Evolutionary conservation across 2,329 filamentous ascomycete genomes (phyloP), one percentile per base, ranked within the genome.

Genomic region (Mycogone perniciosa): DNA sequence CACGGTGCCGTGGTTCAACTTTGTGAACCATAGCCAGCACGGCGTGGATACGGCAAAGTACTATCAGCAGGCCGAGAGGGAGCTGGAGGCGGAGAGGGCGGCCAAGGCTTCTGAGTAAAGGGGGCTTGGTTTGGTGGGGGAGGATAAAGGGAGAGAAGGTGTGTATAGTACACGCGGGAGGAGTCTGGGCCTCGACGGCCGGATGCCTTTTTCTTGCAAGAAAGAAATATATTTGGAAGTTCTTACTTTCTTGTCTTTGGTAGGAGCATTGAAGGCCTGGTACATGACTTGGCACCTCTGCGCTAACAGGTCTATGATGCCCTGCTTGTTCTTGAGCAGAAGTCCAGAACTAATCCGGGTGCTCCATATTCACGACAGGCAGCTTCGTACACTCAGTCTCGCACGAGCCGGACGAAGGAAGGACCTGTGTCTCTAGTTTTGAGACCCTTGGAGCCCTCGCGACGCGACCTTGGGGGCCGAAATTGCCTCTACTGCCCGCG

Each of bases 41-140:
- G 93, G 93, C 60, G 88, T 99, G 53, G 93, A 99, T 69, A 99
- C 93, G 31, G 90, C 92, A 58, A 99, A 99, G 76, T 99, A 99
- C 76, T 99, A 95, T 72, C 85, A 86, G 67, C 89, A 95, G 70
- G 93, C 93, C 6, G 93, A 99, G 77, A 79, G 85, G 68, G 93
- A 99, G 71, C 73, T 99, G 63, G 93, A 95, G 73, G 85, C 84
- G 37, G 90, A 95, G 76, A 52, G 55, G 46, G 46, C 43, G 44
- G 45, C 46, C 54, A 54, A 55, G 43, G 46, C 38, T 35, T 29
- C n/a, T 34, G 20, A 44, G 13, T 4, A 30, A 35, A 34, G 29
- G 44, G 13, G 11, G 30, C 5, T 33, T 26, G 43, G 31, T 2
- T 4, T 4, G 20, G 20, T 11, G 20, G 29, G 29, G 4, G 8